Percentiles rank a stretch among this genome's conserved stretches.
phyloP scores from a whole-genome alignment of 1,284 basidiomycete species.

The Moniliophthora roreri region DNA sequence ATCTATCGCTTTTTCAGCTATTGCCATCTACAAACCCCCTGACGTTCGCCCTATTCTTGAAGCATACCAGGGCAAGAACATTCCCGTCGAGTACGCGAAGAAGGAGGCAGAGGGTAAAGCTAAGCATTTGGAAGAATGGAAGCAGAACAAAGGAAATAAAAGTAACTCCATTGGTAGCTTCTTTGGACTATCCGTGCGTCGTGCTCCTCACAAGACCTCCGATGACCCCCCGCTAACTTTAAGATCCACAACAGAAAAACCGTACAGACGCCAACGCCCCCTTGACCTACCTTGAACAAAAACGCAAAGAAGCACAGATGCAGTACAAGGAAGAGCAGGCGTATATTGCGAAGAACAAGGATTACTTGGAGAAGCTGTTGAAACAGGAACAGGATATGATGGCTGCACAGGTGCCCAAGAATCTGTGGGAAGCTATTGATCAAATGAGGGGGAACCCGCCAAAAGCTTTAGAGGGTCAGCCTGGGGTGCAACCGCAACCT shows the following conservation, averaged over 20 bases:
- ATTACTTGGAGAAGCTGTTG: conserved; percentile 75
- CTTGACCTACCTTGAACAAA: conserved; percentile 87
- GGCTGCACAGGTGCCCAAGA: conserved; percentile 42
- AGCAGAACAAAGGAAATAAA: conserved; percentile 51
- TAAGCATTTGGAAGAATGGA: conserved; percentile 83
- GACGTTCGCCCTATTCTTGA: conserved; percentile 89
- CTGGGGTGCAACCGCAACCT: background rate
- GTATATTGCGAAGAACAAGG: conserved; percentile 83
- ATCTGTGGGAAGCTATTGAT: conserved; percentile 45
- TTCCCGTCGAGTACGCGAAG: conserved; percentile 87
- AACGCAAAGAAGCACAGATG: conserved; percentile 83
- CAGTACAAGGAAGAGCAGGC: conserved; percentile 87
- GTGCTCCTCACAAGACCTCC: background rate
- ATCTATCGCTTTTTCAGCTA: conserved; percentile 50
- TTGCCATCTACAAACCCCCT: conserved; percentile 80
- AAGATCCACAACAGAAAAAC: conserved; percentile 14
- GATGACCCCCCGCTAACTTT: conserved; percentile 3
- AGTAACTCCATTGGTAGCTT: conserved; percentile 60
- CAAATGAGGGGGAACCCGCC: conserved; percentile 32
- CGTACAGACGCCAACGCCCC: conserved; percentile 45
- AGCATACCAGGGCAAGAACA: conserved; percentile 86
- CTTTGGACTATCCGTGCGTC: conserved; percentile 48
- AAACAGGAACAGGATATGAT: conserved; percentile 84
- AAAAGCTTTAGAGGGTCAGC: background rate
- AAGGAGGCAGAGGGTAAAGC: conserved; percentile 82